Conservation (phyloP, 2,329 filamentous ascomycete species). For the Ascochyta viciae-villosae region DNA sequence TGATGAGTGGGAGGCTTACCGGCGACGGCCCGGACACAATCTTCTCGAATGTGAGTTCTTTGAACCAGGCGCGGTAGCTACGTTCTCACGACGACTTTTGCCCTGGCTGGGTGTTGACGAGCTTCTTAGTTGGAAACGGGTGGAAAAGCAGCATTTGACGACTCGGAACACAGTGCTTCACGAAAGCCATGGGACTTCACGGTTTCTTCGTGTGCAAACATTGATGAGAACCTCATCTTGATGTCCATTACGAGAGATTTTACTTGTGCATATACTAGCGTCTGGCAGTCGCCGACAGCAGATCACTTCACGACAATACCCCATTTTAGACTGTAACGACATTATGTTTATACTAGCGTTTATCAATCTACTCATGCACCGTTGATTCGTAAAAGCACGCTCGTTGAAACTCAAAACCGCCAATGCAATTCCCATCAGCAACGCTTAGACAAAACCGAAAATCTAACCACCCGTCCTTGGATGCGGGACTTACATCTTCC, state of each 20-base stretch:
- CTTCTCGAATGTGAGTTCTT: constrained; percentile 27
- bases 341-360: background rate
- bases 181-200: constrained; percentile 8
- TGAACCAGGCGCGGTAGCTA: constrained; percentile 18
- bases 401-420: background rate
- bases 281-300: constrained; percentile 8
- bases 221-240: constrained; percentile 1
- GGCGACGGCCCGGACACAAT: constrained; percentile 36
- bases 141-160: background rate
- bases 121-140: constrained; percentile 7
- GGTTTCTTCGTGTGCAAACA: background rate
- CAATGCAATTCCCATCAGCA: background rate
- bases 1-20: constrained; percentile 37
- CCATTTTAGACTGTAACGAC: constrained; percentile 7
- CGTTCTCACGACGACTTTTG: constrained; percentile 9
- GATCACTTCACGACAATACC: constrained; percentile 9
- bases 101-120: constrained; percentile 22
- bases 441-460: background rate
- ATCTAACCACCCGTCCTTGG: background rate
- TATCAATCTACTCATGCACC: constrained; percentile 7
- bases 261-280: constrained; percentile 12
- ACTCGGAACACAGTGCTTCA: background rate
- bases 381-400: background rate
- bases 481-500: background rate
- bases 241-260: constrained; percentile 9